These are phyloP conservation scores for Aspergillus pseudotamarii DNA, from an alignment of 2,329 filamentous ascomycete genomes.

Conservation along the genomic window DNA sequence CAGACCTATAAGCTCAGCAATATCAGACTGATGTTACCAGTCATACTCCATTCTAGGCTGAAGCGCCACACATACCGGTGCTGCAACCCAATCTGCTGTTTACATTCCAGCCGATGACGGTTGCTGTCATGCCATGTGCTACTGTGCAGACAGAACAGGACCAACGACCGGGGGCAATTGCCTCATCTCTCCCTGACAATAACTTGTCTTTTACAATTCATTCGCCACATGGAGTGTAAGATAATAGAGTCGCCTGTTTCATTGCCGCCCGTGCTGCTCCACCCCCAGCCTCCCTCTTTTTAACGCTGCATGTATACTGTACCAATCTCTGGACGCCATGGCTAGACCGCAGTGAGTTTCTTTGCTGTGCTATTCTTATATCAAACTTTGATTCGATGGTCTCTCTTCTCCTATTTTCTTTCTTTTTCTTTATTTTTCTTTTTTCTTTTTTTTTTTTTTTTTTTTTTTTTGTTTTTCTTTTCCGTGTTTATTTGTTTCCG, in stretches of 20 bases:
- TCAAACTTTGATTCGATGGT: background rate
- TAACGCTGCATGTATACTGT: background rate
- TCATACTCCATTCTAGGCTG: background rate
- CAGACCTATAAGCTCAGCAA: no score
- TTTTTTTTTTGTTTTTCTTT: background rate
- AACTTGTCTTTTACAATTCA: background rate
- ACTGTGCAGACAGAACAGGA: background rate
- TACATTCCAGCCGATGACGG: background rate
- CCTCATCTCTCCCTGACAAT: constrained; percentile 5
- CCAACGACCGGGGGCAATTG: background rate
- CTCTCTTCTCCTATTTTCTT: background rate
- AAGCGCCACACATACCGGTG: background rate
- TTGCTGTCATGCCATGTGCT: background rate
- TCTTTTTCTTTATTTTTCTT: background rate
- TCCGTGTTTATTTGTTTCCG: background rate
- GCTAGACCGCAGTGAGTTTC: background rate
- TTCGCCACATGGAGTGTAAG: background rate
- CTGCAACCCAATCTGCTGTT: background rate
- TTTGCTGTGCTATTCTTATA: background rate
- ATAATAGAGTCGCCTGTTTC: background rate
- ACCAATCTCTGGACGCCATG: background rate
- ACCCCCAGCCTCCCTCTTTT: constrained; percentile 19
- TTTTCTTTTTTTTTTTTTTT: background rate
- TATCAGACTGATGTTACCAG: background rate
- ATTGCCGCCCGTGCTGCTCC: constrained; percentile 14